Evolutionary conservation across 2,329 filamentous ascomycete species (phyloP).

Genomic region (Venturia carpophila): DNA sequence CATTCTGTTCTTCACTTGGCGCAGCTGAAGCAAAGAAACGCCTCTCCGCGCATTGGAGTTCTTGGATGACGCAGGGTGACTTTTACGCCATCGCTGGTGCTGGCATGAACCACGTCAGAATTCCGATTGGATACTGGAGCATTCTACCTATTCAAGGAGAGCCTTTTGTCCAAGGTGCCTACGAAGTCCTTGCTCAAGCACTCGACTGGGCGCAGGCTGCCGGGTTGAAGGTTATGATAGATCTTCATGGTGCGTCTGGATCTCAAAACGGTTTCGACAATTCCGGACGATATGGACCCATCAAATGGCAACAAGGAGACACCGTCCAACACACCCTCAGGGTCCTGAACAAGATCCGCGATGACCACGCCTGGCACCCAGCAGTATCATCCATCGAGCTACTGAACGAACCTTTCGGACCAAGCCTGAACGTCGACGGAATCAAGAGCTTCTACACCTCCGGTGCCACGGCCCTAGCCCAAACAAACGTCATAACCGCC

Average conservation of each 20-base stretch:
- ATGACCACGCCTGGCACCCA: constrained; percentile 80
- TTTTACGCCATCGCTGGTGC: constrained; percentile 79
- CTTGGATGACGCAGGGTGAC: constrained; percentile 75
- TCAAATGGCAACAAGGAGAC: constrained; percentile 83
- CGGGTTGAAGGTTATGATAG: constrained; percentile 84
- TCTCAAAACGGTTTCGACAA: constrained; percentile 99
- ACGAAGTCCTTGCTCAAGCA: constrained; percentile 57
- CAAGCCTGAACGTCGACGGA: constrained; percentile 35
- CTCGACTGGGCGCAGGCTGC: constrained; percentile 94
- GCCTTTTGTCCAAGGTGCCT: constrained; percentile 65
- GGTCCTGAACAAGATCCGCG: constrained; percentile 75
- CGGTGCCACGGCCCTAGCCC: constrained; percentile 39
- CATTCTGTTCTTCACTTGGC: constrained; percentile 64
- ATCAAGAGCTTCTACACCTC: constrained; percentile 42
- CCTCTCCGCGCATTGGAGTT: constrained; percentile 83
- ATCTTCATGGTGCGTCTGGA: constrained; percentile 81
- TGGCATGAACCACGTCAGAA: constrained; percentile 92
- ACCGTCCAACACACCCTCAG: constrained; percentile 69
- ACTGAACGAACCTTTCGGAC: constrained; percentile 70
- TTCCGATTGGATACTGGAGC: constrained; percentile 93
- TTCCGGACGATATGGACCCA: constrained; percentile 70
- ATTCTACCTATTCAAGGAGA: constrained; percentile 76
- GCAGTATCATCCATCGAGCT: constrained; percentile 86
- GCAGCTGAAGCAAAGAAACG: constrained; percentile 52
- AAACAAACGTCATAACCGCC: constrained; percentile 36